Base-by-base conservation (phyloP, 2,329 filamentous ascomycete genomes). In the Colletotrichum cordylinicola region DNA sequence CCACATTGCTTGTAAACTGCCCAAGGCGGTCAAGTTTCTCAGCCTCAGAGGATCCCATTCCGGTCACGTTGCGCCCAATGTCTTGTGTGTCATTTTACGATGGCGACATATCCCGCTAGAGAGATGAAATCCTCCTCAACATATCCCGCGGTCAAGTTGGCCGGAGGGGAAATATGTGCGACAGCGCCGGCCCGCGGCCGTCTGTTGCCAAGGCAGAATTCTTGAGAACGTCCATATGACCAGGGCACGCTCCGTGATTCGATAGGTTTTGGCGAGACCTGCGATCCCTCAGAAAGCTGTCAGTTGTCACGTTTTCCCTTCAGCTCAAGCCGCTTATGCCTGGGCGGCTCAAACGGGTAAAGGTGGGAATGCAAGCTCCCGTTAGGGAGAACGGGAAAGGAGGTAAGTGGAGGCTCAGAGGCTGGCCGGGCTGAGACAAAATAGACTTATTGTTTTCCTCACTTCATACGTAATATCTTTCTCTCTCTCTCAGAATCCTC, bases 351-450 rank as follows among this genome's bases (percentile, higher is more conserved):
- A 33, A 43, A 72, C 27, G 12, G 58, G 69, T 15, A 64, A 68
- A 64, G 48, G 16, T 15, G 15, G 35, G 33, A 27, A 55, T 48
- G 56, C 31, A 61, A 73, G 65, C 21, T 60, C 58, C 58, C 70
- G 65, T 60, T 60, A 48, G 48, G 33, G 29, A 65, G 43, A 55
- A 60, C 65, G 58, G 65, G 56, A 60, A 65, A 64, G 70, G 65
- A 52, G 69, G 74, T 43, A 69, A 61, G 67, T 72, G 61, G 68
- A 43, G 67, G 68, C 48, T 67, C 24, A 27, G 61, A 67, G 58
- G 43, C 64, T 35, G 62, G 7, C 13, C 6, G 16, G 74, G 65
- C 70, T 69, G 74, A 74, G 74, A 74, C 64, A 74, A 64, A 64
- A 60, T 48, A 69, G 21, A 35, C 29, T 65, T 52, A 29, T 52